phyloP scores from a whole-genome alignment of 768 basidiomycete species.

The Leccinum ochraceum region DNA sequence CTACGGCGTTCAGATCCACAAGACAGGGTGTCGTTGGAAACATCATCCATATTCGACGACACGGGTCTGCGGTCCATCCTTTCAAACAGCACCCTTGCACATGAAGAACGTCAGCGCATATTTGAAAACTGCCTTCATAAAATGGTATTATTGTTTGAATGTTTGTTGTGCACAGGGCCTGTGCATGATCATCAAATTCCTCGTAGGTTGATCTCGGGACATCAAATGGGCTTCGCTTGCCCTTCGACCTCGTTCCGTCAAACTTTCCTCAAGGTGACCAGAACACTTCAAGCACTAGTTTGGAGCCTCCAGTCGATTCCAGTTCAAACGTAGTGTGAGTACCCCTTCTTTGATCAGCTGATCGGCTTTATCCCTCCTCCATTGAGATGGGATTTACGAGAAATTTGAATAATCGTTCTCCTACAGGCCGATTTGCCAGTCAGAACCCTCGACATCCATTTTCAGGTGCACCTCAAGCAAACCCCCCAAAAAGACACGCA shows the following conservation, averaged over 20 bases:
- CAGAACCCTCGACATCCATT: neutral
- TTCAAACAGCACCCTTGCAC: neutral
- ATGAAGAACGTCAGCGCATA: neutral
- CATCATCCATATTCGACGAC: neutral
- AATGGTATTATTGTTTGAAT: neutral
- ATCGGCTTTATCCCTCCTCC: neutral
- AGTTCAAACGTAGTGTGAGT: neutral
- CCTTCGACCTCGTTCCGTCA: neutral
- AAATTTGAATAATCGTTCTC: neutral
- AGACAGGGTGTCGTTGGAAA: neutral
- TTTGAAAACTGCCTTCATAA: neutral
- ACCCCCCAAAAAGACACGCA: neutral
- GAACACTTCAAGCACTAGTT: neutral
- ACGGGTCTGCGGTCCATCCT: neutral
- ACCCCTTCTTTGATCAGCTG: too few species aligned
- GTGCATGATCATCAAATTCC: neutral
- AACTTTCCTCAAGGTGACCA: neutral
- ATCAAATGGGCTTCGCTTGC: neutral
- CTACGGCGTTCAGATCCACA: neutral
- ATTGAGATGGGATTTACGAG: neutral
- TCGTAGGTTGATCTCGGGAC: neutral
- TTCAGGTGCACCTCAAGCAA: neutral
- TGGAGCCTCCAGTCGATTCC: neutral
- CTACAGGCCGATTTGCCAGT: neutral
- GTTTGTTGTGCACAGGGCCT: neutral